A percentile compares a stretch with the other conserved stretches of the same genome.
These are phyloP conservation scores for Flammula alnicola DNA, from an alignment of 1,284 basidiomycete genomes.

Conservation along the genomic window DNA sequence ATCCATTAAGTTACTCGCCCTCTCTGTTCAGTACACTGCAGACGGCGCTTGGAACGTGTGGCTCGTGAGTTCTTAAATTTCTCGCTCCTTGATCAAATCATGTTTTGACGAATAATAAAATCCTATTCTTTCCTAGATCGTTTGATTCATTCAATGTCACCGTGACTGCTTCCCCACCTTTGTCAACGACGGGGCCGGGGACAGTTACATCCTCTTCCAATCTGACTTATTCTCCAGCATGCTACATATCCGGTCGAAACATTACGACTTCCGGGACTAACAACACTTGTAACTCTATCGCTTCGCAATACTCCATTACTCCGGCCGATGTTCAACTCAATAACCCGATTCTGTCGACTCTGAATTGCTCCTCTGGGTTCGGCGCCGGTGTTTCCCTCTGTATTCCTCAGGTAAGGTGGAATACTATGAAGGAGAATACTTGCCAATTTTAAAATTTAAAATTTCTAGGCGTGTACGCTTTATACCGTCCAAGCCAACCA, in stretches of 20 bases:
- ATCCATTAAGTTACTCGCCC: constrained; percentile 4
- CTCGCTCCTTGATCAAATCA: neutral
- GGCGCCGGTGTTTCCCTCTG: constrained; percentile 5
- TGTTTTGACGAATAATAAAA: neutral
- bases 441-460: neutral
- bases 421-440: too few relatives aligned
- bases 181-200: constrained; percentile 1
- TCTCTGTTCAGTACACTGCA: constrained; percentile 2
- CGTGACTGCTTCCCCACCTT: neutral
- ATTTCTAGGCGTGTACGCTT: constrained; percentile 4
- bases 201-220: constrained; percentile 3
- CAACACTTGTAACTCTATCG: constrained; percentile 5
- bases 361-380: constrained; percentile 4
- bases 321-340: constrained; percentile 2
- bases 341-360: constrained; percentile 4
- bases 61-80: constrained; percentile 9
- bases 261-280: constrained; percentile 7
- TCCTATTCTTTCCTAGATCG: neutral
- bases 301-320: constrained; percentile 6
- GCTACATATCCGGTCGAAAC: constrained; percentile 2
- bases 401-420: neutral
- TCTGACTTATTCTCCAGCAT: constrained; percentile 3
- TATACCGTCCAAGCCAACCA: constrained; percentile 8
- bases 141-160: constrained; percentile 5
- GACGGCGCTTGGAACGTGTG: constrained; percentile 6